Base-by-base conservation (phyloP, 73 alveolate species). In the Paramecium caudatum region DNA sequence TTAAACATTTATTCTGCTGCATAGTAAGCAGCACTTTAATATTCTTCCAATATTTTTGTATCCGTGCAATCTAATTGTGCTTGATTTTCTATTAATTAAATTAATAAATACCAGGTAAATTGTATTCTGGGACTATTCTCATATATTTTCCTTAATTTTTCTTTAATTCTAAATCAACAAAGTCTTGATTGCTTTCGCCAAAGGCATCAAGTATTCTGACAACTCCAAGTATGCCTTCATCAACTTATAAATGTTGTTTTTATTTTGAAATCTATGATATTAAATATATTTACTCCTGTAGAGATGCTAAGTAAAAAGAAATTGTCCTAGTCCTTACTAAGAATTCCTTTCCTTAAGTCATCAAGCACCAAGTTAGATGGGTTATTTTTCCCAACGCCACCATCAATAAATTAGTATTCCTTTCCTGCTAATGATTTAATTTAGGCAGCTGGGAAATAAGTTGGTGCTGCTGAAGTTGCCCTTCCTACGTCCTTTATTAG, bases 391-490 rank as follows among this genome's bases (percentile, higher is more conserved):
- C 92, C 92, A 19, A 83, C 84, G 17, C 92, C 92, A 8, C 92
- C 92, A 55, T 83, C 92, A 36, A 83, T 37, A 32, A 83, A 37
- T 32, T 49, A 47, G 46, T 83, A 83, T 0, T 68, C 50, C 61
- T 83, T 83, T 3, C 69, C 69, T n/a, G 80, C 82, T 48, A 83
- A 55, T 15, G 80, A 55, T 37, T 83, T 50, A 4, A 83, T 83
- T 83, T 83, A 47, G 32, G 92, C 92, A 33, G 92, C 80, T 13
- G 92, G 84, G 62, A 83, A 83, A 70, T 27, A 83, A 15, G 92
- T 83, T 16, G 92, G 92, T 1, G 92, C 92, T 3, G 92, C 92
- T 27, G 85, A 55, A 16, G 92, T 83, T 0, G 92, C 92, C 61
- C 92, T 83, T 15, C 85, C 92, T 13, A 83, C 92, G 36, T 83